Evolutionary conservation across 2,329 filamentous ascomycete species (phyloP), one percentile per base, ranked within the genome.

Genomic region (Tolypocladium cylindrosporum): DNA sequence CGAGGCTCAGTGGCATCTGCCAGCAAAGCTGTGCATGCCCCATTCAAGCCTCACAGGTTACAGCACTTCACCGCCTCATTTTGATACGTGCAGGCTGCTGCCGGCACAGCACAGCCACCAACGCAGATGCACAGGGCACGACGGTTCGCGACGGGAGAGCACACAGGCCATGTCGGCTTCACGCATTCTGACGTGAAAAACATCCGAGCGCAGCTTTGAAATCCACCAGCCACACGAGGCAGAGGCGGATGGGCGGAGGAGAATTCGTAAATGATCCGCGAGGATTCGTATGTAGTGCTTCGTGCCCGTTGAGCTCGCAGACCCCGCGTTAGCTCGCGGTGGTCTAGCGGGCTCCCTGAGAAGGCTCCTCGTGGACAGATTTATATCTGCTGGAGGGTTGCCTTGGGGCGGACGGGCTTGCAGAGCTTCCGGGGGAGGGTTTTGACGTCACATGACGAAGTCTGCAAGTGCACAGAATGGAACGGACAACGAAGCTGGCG

Each of bases 241-340:
- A 37, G 39, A 31, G 50, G 16, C 19, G 42, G 52, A 40, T 36
- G 37, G 27, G n/a, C 37, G 51, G 55, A 55, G 57, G 58, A 55
- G 55, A 56, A 60, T 61, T 69, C 69, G 68, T 71, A 73, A 72
- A 71, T 67, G 52, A 70, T 72, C 69, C 69, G 62, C 59, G 63
- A 63, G 69, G 69, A 71, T 71, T 61, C 65, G 64, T 72, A 72
- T 71, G 63, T 72, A 72, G 69, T 68, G 67, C 61, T 55, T 63
- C 48, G 59, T 63, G 24, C 21, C 36, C 45, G 45, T 27, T 9
- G 34, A 34, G 51, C 36, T 54, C 61, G 57, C 58, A 43, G 39
- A 31, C 31, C 31, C 48, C 19, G 48, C 31, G 27, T 36, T 21
- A 13, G 19, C 31, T 51, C 19, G 31, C 48, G 31, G 16, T 16